phyloP scores from a whole-genome alignment of 371 early-diverging fungal species.

The Mortierella polycephala region DNA sequence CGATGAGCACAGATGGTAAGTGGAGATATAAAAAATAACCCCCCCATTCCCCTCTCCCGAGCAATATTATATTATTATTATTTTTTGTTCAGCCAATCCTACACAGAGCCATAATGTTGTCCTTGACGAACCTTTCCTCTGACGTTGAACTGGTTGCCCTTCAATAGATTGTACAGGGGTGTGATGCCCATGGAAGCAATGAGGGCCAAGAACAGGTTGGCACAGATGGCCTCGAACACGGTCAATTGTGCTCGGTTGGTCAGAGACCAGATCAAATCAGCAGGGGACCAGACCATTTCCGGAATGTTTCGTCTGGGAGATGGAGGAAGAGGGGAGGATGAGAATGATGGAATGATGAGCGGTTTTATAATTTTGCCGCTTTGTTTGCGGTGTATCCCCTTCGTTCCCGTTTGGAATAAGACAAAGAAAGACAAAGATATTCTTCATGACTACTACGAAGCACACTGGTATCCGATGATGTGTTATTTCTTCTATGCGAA shows the following conservation, averaged over 20 bases:
- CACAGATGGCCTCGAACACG: constrained; percentile 48
- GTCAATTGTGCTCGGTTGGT: constrained; percentile 26
- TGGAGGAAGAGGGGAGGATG: neutral
- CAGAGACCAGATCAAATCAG: constrained; percentile 44
- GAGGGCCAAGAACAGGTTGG: constrained; percentile 36
- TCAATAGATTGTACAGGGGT: constrained; percentile 21
- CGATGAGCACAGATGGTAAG: neutral
- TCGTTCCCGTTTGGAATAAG: too few relatives aligned
- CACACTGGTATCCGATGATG: neutral
- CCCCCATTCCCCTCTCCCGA: too few relatives aligned
- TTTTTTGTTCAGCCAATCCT: too few relatives aligned
- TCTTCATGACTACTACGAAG: too few relatives aligned
- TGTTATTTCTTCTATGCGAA: neutral
- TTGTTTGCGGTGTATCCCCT: too few relatives aligned
- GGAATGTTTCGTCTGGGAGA: neutral
- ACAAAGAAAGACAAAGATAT: too few relatives aligned
- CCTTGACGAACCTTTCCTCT: constrained; percentile 31
- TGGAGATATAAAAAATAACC: neutral
- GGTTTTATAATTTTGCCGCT: too few relatives aligned
- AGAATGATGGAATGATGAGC: neutral
- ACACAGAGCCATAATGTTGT: too few relatives aligned
- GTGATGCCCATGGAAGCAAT: constrained; percentile 19
- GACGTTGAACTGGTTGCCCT: constrained; percentile 33
- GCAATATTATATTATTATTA: neutral
- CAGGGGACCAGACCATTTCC: constrained; percentile 45